Percentiles rank a stretch among this genome's conserved stretches.
phyloP scores from a whole-genome alignment of 2,329 filamentous ascomycete species.

The Apiospora pterosperma region DNA sequence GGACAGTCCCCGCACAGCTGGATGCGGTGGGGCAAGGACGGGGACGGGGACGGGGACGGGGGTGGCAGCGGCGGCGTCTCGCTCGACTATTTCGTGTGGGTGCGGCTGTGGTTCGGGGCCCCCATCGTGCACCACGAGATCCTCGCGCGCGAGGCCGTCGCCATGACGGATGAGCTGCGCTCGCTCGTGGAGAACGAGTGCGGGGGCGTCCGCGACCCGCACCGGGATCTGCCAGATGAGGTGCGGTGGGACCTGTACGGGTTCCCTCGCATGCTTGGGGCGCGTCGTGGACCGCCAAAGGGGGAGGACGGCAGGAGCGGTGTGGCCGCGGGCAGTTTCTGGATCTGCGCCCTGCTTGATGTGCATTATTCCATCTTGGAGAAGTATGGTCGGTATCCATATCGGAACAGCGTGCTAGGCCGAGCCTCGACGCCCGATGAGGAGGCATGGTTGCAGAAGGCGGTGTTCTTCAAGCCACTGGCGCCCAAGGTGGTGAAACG shows the following conservation, averaged over 20 bases:
- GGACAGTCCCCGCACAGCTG: constrained; percentile 15
- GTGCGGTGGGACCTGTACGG: constrained; percentile 15
- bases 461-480: constrained; percentile 13
- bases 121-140: constrained; percentile 24
- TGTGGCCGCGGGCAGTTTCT: constrained; percentile 17
- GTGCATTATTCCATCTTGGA: constrained; percentile 24
- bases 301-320: constrained; percentile 7
- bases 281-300: constrained; percentile 10
- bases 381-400: constrained; percentile 25
- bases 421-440: constrained; percentile 20
- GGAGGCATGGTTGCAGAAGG: constrained; percentile 18
- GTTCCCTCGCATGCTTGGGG: constrained; percentile 16
- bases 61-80: constrained; percentile 11
- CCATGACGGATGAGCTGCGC: constrained; percentile 19
- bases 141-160: constrained; percentile 8
- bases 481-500: constrained; percentile 11
- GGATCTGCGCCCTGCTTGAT: constrained; percentile 23
- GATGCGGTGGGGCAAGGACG: too few species aligned
- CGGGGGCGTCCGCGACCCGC: constrained; percentile 14
- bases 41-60: too few species aligned
- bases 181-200: constrained; percentile 14
- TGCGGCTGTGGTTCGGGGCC: constrained; percentile 19
- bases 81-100: constrained; percentile 23
- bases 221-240: constrained; percentile 12
- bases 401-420: constrained; percentile 20